Conservation (phyloP, 257 asterid species). For the Solanum lycopersicoides region DNA sequence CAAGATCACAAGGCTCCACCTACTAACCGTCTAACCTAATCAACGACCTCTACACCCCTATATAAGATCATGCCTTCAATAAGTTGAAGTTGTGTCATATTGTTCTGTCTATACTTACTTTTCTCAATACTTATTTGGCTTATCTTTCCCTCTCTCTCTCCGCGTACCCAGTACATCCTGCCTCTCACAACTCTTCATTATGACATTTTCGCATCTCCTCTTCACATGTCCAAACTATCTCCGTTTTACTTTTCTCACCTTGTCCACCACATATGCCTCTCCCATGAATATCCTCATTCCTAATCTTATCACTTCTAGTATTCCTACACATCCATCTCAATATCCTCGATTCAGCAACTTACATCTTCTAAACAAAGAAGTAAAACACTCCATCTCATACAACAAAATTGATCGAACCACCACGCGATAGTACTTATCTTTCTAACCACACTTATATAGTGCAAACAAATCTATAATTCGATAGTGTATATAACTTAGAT, state of each 20-base stretch:
- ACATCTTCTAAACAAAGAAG: not conserved
- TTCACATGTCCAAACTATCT: not conserved
- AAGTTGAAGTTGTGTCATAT: not conserved
- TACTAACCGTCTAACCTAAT: not conserved
- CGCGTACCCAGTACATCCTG: not conserved
- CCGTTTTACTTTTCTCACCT: not conserved
- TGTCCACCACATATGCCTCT: not conserved
- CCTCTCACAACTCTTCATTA: not conserved
- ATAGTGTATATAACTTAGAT: not conserved
- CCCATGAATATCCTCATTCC: not conserved
- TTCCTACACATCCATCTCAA: not conserved
- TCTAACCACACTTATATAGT: not conserved
- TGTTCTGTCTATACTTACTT: not conserved
- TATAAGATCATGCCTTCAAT: not conserved
- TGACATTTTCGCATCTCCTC: not conserved
- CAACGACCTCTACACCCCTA: not conserved
- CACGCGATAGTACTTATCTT: not conserved
- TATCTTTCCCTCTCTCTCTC: not conserved
- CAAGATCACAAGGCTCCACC: not conserved
- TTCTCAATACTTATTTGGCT: not conserved
- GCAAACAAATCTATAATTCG: not conserved
- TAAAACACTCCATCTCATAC: not conserved
- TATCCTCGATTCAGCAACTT: not conserved
- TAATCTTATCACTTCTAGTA: not conserved
- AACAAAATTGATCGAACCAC: not conserved